These are phyloP conservation scores for Ramaria rubella DNA, from an alignment of 768 basidiomycete species.

Conservation along the genomic window DNA sequence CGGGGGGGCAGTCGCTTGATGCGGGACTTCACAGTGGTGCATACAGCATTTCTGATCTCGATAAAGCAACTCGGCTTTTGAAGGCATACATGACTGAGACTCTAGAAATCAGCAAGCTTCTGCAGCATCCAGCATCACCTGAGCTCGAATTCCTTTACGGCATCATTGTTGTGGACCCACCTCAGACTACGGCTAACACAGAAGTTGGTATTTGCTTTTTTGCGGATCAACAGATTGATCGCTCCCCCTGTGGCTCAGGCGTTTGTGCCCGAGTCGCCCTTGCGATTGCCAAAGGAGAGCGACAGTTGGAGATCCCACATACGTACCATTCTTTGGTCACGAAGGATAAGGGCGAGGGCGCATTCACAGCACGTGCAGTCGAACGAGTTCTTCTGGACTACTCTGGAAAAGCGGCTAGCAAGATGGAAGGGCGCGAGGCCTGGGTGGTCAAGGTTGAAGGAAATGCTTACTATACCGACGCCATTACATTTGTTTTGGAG, in stretches of 20 bases:
- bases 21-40: neutral
- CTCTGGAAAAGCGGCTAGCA: neutral
- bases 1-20: slow-evolving; percentile 16
- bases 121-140: slow-evolving; percentile 24
- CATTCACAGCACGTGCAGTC: slow-evolving; percentile 4
- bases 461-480: slow-evolving; percentile 8
- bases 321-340: slow-evolving; percentile 32
- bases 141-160: slow-evolving; percentile 34
- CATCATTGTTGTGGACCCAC: slow-evolving; percentile 30
- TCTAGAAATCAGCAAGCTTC: neutral
- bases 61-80: slow-evolving; percentile 24
- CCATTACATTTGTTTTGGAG: slow-evolving; percentile 5
- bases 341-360: slow-evolving; percentile 5
- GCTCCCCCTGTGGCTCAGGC: slow-evolving; percentile 35
- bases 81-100: slow-evolving; percentile 22
- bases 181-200: neutral
- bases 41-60: slow-evolving; percentile 8
- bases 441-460: slow-evolving; percentile 5
- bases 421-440: neutral
- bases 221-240: slow-evolving; percentile 34
- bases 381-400: neutral
- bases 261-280: slow-evolving; percentile 34
- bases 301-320: slow-evolving; percentile 24
- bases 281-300: slow-evolving; percentile 26
- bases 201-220: slow-evolving; percentile 27